phyloP scores from a whole-genome alignment of 73 alveolate species.

The Tetrahymena malaccensis region DNA sequence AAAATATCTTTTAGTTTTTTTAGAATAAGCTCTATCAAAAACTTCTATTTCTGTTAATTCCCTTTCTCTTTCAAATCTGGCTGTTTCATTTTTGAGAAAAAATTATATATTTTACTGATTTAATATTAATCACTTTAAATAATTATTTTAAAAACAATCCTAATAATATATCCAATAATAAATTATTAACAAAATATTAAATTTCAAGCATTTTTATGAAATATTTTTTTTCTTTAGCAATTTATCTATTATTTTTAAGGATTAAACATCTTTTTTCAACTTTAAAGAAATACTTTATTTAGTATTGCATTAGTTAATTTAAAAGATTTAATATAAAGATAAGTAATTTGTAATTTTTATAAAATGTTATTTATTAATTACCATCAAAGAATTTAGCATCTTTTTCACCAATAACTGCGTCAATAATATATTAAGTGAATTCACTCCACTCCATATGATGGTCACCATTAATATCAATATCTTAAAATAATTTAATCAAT shows the following conservation, averaged over 20 bases:
- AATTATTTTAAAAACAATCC: too few species aligned
- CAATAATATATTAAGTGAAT: slow-evolving; percentile 91
- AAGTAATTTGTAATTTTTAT: too few species aligned
- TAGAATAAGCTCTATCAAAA: slow-evolving; percentile 58
- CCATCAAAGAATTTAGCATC: slow-evolving; percentile 43
- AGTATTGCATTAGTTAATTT: too few species aligned
- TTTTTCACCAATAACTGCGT: slow-evolving; percentile 86
- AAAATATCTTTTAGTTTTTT: slow-evolving; percentile 48
- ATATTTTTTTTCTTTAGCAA: too few species aligned
- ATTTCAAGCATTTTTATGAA: too few species aligned
- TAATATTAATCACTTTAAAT: too few species aligned
- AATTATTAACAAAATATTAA: too few species aligned
- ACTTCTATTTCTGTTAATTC: slow-evolving; percentile 58
- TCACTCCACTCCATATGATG: slow-evolving; percentile 96
- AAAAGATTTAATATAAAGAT: too few species aligned
- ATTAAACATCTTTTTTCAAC: too few species aligned
- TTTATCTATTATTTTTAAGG: too few species aligned
- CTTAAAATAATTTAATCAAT: slow-evolving; percentile 80
- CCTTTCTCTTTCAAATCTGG: slow-evolving; percentile 36
- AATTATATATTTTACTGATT: background rate
- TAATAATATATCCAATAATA: too few species aligned
- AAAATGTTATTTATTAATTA: background rate
- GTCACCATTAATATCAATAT: slow-evolving; percentile 95
- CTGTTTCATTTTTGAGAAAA: background rate
- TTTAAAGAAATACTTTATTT: too few species aligned